Percentiles rank a stretch among this genome's conserved stretches.
These are phyloP conservation scores for Thuja plicata DNA, from an alignment of 83 land plant genomes.

Conservation along the genomic window DNA sequence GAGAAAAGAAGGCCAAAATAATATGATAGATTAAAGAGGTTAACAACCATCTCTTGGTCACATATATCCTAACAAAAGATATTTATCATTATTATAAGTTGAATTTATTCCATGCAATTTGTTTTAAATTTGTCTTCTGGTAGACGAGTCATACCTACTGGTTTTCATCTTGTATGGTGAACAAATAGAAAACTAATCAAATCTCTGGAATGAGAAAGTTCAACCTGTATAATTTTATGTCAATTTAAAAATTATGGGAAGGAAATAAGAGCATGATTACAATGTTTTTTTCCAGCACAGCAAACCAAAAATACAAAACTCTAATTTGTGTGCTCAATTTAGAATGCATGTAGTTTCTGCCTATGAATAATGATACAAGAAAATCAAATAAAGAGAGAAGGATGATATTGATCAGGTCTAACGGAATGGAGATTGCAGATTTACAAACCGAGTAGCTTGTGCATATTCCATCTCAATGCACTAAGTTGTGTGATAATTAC, in stretches of 20 bases:
- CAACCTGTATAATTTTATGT: not conserved
- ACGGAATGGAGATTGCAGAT: too few relatives aligned
- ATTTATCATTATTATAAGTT: not conserved
- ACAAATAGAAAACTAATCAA: not conserved
- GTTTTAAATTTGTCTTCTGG: not conserved
- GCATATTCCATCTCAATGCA: not conserved
- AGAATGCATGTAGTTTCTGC: too few relatives aligned
- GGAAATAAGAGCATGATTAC: not conserved
- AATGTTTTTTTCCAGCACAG: not conserved
- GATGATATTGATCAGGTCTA: too few relatives aligned
- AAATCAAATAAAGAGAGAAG: too few relatives aligned
- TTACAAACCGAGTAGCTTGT: not conserved
- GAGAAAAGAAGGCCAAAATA: not conserved
- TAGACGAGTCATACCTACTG: not conserved
- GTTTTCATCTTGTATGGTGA: not conserved
- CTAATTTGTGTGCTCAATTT: too few relatives aligned
- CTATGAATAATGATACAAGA: too few relatives aligned
- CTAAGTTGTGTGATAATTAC: not conserved
- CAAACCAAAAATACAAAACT: too few relatives aligned
- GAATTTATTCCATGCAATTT: not conserved
- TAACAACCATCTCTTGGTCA: not conserved
- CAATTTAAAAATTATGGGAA: not conserved
- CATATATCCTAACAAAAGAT: not conserved
- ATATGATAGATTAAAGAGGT: not conserved
- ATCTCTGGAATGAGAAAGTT: not conserved